A percentile compares a stretch with the other conserved stretches of the same genome.
Conservation (phyloP, 1,139 yeast genomes). For the Yamadazyma siamensis region DNA sequence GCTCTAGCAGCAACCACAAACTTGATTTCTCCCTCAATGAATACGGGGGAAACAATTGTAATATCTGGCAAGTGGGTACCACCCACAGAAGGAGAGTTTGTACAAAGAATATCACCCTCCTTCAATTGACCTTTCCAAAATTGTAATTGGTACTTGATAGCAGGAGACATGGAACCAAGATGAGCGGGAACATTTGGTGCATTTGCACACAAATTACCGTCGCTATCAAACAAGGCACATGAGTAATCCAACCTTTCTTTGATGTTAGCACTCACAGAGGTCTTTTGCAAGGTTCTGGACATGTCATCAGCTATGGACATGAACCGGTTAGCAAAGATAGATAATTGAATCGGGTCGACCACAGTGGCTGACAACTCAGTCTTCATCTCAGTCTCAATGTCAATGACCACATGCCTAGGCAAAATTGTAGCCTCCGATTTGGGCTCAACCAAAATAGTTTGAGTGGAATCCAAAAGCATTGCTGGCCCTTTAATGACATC, state of each 20-base stretch:
- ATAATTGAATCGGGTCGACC: conserved; percentile 19
- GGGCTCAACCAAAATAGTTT: conserved; percentile 80
- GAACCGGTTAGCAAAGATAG: conserved; percentile 20
- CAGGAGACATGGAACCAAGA: conserved; percentile 21
- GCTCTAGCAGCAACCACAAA: conserved; percentile 67
- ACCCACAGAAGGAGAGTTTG: conserved; percentile 20
- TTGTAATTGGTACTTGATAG: conserved; percentile 16
- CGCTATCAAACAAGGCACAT: conserved; percentile 21
- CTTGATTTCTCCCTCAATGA: conserved; percentile 35
- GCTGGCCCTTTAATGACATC: conserved; percentile 51
- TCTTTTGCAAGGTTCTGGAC: conserved; percentile 22
- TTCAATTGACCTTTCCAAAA: conserved; percentile 15
- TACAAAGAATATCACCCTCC: conserved; percentile 19
- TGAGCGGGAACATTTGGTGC: conserved; percentile 22
- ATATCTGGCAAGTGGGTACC: conserved; percentile 21
- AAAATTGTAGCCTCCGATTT: conserved; percentile 61
- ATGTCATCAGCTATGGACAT: conserved; percentile 22
- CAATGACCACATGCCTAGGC: conserved; percentile 34
- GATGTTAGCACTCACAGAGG: conserved; percentile 20
- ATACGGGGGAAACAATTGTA: conserved; percentile 19
- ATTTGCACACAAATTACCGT: conserved; percentile 19
- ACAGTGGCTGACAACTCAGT: conserved; percentile 10
- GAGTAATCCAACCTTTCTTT: conserved; percentile 28
- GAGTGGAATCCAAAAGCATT: conserved; percentile 79
- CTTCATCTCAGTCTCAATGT: conserved; percentile 15